Evolutionary conservation across 495 filamentous ascomycete species (phyloP).

Genomic region (Pseudevernia furfuracea): DNA sequence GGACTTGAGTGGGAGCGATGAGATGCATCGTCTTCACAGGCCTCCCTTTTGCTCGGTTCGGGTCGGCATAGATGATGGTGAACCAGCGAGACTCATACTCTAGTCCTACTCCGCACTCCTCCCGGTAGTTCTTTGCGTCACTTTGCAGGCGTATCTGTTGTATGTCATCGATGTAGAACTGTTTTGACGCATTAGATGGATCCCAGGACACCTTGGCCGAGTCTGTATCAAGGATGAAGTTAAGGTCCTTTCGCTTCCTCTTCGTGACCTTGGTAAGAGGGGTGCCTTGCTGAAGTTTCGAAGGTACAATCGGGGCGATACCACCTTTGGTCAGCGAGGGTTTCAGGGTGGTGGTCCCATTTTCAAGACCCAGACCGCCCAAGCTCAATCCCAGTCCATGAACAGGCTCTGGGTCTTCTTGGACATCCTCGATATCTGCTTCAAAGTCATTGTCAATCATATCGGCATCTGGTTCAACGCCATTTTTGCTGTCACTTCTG

Average conservation of each 20-base stretch:
- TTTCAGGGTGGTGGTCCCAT: constrained; percentile 10
- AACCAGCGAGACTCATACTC: constrained; percentile 66
- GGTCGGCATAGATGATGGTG: constrained; percentile 73
- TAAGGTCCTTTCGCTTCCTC: constrained; percentile 66
- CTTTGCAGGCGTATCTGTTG: constrained; percentile 76
- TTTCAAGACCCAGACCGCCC: constrained; percentile 13
- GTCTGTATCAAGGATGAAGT: constrained; percentile 69
- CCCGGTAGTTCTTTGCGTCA: constrained; percentile 82
- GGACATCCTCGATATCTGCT: constrained; percentile 61
- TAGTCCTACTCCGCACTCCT: constrained; percentile 64
- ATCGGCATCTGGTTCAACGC: constrained; percentile 45
- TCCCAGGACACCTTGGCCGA: constrained; percentile 85
- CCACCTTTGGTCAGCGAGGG: constrained; percentile 29
- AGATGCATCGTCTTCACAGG: constrained; percentile 74
- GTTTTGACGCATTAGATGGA: constrained; percentile 64
- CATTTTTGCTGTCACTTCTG: constrained; percentile 77
- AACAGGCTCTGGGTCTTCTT: constrained; percentile 22
- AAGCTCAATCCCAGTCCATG: constrained; percentile 17
- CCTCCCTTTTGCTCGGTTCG: constrained; percentile 57
- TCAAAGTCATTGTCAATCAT: constrained; percentile 47
- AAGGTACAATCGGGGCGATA: constrained; percentile 62
- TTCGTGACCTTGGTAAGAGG: constrained; percentile 71
- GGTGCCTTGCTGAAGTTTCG: constrained; percentile 66
- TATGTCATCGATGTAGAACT: constrained; percentile 90
- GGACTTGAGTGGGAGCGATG: constrained; percentile 60